Percentiles rank a stretch among this genome's conserved stretches.
These are phyloP conservation scores for Candida easanensis DNA, from an alignment of 805 yeast genomes.

Conservation along the genomic window DNA sequence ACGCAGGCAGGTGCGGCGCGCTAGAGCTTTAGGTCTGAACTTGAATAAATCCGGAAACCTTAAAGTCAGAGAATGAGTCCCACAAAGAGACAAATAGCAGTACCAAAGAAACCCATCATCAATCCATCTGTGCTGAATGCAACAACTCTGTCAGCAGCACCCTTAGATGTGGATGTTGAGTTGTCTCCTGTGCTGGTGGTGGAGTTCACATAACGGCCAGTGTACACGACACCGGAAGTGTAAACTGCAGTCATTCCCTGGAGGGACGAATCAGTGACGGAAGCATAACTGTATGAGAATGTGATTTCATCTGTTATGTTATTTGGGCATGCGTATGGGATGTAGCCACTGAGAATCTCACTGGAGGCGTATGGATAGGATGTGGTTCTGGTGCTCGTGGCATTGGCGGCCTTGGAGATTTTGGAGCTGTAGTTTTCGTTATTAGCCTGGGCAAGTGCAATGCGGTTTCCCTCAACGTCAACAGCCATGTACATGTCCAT, in stretches of 20 bases:
- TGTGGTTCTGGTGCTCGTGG: slow-evolving; percentile 5
- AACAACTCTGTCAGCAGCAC: background rate
- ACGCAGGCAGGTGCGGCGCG: background rate
- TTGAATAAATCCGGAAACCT: no score
- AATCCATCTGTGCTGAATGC: slow-evolving; percentile 1
- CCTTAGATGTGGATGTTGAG: slow-evolving; percentile 2
- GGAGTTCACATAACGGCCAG: slow-evolving; percentile 14
- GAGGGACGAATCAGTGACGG: slow-evolving; percentile 1
- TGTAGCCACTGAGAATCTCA: slow-evolving; percentile 39
- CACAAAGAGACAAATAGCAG: slow-evolving; percentile 1
- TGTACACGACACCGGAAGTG: slow-evolving; percentile 15
- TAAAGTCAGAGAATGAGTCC: slow-evolving; percentile 11
- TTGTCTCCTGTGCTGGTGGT: slow-evolving; percentile 1
- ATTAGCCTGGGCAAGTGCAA: slow-evolving; percentile 57
- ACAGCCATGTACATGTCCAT: slow-evolving; percentile 55
- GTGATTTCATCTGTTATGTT: slow-evolving; percentile 23
- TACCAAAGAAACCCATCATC: slow-evolving; percentile 1
- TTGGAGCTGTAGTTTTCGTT: slow-evolving; percentile 12
- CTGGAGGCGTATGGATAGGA: slow-evolving; percentile 14
- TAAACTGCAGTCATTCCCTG: slow-evolving; percentile 15
- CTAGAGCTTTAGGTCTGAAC: no score
- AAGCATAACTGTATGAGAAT: slow-evolving; percentile 6
- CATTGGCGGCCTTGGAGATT: slow-evolving; percentile 4
- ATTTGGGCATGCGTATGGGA: slow-evolving; percentile 47
- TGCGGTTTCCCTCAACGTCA: slow-evolving; percentile 51